Percentiles rank a stretch among this genome's conserved stretches.
Evolutionary conservation across 1,284 basidiomycete species (phyloP).

Genomic region (Cutaneotrichosporon sp.): DNA sequence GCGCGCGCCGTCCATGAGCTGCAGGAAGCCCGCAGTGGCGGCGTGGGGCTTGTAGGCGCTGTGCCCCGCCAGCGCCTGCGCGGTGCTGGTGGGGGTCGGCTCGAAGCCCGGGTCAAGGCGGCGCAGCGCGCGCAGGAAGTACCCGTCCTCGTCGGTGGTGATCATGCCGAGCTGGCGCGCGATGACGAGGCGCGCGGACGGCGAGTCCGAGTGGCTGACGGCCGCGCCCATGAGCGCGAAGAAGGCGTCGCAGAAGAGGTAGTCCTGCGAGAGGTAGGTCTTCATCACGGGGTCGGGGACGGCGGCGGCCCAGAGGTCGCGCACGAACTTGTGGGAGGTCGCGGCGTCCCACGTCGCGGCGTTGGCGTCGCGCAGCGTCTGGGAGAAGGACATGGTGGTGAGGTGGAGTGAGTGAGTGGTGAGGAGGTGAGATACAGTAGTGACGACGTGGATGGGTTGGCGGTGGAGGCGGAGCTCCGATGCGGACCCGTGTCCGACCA

Average conservation of each 20-base stretch:
- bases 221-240: slow-evolving; percentile 25
- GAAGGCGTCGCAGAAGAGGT: slow-evolving; percentile 24
- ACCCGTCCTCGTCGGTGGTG: slow-evolving; percentile 24
- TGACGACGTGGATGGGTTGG: not conserved
- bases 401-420: not conserved
- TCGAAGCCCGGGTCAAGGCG: slow-evolving; percentile 6
- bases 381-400: slow-evolving; percentile 2
- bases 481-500: too few relatives aligned
- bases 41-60: not conserved
- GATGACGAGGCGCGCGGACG: slow-evolving; percentile 12
- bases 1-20: slow-evolving; percentile 17
- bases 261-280: slow-evolving; percentile 22
- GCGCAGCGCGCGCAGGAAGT: slow-evolving; percentile 22
- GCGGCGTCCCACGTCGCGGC: slow-evolving; percentile 10
- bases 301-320: slow-evolving; percentile 19
- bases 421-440: not conserved
- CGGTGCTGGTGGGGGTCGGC: too few relatives aligned
- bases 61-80: not conserved
- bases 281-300: slow-evolving; percentile 14
- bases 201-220: slow-evolving; percentile 16
- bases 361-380: slow-evolving; percentile 8
- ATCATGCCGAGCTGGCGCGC: slow-evolving; percentile 23
- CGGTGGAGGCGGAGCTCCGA: too few relatives aligned
- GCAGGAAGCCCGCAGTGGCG: slow-evolving; percentile 11
- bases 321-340: slow-evolving; percentile 14